These are phyloP conservation scores for Collybiopsis confluens DNA, from an alignment of 768 basidiomycete species.

Conservation along the genomic window DNA sequence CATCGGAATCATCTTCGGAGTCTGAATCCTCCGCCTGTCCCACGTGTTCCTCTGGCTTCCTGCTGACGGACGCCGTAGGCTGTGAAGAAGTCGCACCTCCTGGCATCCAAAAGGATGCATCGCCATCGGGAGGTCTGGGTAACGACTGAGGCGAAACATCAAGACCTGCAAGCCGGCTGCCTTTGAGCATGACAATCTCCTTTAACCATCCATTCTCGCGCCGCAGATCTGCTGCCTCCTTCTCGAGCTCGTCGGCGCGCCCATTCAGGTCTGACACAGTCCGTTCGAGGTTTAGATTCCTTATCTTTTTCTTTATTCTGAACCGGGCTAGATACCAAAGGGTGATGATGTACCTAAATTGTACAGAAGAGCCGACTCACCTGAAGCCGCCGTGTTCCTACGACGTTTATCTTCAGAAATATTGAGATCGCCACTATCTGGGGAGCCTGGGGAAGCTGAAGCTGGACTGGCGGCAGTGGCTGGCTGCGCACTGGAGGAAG, in stretches of 20 bases:
- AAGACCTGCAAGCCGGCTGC: conserved; percentile 42
- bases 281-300: conserved; percentile 63
- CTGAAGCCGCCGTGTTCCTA: conserved; percentile 81
- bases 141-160: conserved; percentile 20
- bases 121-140: conserved; percentile 1
- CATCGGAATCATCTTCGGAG: conserved; percentile 3
- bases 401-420: conserved; percentile 70
- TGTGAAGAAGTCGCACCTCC: not conserved
- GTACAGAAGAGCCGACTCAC: conserved; percentile 38
- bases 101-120: not conserved
- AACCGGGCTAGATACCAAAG: conserved; percentile 58
- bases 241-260: conserved; percentile 76
- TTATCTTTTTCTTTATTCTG: conserved; percentile 79
- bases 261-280: conserved; percentile 70
- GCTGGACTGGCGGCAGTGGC: not conserved
- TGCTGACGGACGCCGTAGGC: not conserved
- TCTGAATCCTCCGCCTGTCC: not conserved
- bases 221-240: conserved; percentile 70
- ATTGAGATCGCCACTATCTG: conserved; percentile 21
- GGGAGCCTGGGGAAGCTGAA: conserved; percentile 11
- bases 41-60: not conserved
- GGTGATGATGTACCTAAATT: not conserved
- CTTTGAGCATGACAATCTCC: conserved; percentile 82
- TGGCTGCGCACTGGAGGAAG: not conserved
- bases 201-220: conserved; percentile 86